These are phyloP conservation scores for Thymus mandschuricus DNA, from an alignment of 257 asterid species.

Conservation along the genomic window DNA sequence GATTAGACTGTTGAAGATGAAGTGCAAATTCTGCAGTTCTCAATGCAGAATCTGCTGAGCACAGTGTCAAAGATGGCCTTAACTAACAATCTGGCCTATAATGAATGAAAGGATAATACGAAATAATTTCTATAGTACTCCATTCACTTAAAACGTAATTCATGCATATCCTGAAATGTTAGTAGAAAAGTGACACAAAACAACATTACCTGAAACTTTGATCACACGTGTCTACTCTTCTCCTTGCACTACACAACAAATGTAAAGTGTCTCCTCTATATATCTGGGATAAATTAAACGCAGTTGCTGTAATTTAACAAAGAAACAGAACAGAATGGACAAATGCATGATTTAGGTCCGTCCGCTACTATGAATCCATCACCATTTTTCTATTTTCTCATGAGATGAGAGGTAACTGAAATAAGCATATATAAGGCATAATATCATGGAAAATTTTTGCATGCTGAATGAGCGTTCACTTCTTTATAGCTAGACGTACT, in stretches of 20 bases:
- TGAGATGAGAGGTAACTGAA: not conserved
- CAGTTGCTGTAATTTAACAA: not conserved
- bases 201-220: not conserved
- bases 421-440: not conserved
- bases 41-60: too few species aligned
- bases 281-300: not conserved
- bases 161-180: not conserved
- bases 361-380: not conserved
- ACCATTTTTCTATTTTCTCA: not conserved
- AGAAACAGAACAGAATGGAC: not conserved
- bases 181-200: not conserved
- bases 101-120: too few species aligned
- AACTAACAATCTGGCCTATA: too few species aligned
- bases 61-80: too few species aligned
- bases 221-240: not conserved
- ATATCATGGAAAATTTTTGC: not conserved
- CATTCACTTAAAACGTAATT: not conserved
- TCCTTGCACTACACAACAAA: not conserved
- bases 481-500: constrained; percentile 17
- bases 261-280: not conserved
- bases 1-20: too few species aligned
- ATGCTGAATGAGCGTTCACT: not conserved
- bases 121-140: not conserved
- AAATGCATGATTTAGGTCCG: not conserved
- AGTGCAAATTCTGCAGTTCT: too few species aligned